Base-by-base conservation (phyloP, 257 asterid genomes). In the Sherardia arvensis region DNA sequence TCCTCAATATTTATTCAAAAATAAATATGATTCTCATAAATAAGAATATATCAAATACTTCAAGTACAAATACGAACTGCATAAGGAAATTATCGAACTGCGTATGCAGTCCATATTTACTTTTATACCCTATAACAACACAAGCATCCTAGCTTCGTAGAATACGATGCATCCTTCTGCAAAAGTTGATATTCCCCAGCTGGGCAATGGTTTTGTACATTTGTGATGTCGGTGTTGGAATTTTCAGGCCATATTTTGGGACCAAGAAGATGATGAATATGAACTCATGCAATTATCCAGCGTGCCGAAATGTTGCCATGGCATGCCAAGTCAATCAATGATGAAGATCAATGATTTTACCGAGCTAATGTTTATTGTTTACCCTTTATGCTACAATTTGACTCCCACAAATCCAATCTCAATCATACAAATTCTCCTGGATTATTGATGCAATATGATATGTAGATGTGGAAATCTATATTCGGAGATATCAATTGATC, bases 321-420 rank as follows among this genome's bases (percentile, higher is more conserved):
- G 53, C 36, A 51, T 21, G 34, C 26, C 53, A 69, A 67, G 68
- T 65, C 73, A 73, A 54, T 28, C 15, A 18, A 69, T 75, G 57
- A 74, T 66, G 71, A 71, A 43, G 51, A 43, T 67, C 57, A 70
- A 76, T 69, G 70, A 68, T 75, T 69, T 30, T 23, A 36, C 58
- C 58, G 8, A 53, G 22, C 0, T 48, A 1, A 48, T 48, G 54
- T 33, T 38, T 18, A 43, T 4, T 15, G 47, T 38, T 38, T 1
- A 5, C 47, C 51, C 47, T 38, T 38, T 38, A 38, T 38, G 45
- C 47, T 10, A 10, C 47, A 38, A 38, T 38, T n/a, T 17, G 47
- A 38, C 17, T 38, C 47, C 47, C 20, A 49, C 27, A 49, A 5
- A 49, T 49, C 56, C 56, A 49, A 49, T 49, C 56, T 49, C 56